Evolutionary conservation across 176 grass and related monocot species (phyloP).

Genomic region (Luzula sylvatica): DNA sequence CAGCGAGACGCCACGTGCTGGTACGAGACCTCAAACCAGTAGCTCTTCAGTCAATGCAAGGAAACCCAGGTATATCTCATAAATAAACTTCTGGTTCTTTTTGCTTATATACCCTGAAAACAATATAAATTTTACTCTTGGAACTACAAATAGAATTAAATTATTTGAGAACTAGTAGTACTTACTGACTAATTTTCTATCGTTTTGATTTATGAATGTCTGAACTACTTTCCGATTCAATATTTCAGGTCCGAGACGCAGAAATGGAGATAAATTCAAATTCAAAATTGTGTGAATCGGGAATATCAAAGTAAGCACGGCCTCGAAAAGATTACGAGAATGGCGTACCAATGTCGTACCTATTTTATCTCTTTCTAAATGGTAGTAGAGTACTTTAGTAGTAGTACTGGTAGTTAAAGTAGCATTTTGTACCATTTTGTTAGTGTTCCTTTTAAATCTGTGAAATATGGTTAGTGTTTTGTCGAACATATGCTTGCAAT

Average conservation of each 20-base stretch:
- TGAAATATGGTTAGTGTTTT: not conserved
- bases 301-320: not conserved
- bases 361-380: constrained; percentile 3
- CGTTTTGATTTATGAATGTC: not conserved
- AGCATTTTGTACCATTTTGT: not conserved
- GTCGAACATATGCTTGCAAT: not conserved
- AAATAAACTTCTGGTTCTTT: constrained; percentile 8
- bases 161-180: not conserved
- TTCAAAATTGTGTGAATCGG: not conserved
- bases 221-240: not conserved
- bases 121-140: not conserved
- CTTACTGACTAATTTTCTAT: not conserved
- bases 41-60: constrained; percentile 29
- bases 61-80: constrained; percentile 53
- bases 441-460: not conserved
- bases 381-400: not conserved
- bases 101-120: not conserved
- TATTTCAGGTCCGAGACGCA: constrained; percentile 6
- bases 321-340: not conserved
- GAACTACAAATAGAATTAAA: constrained; percentile 10
- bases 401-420: constrained; percentile 10
- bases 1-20: constrained; percentile 11
- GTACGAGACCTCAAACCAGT: constrained; percentile 27
- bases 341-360: constrained; percentile 10
- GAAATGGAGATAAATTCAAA: constrained; percentile 15